phyloP scores from a whole-genome alignment of 345 rosid genomes.

The Murraya paniculata region DNA sequence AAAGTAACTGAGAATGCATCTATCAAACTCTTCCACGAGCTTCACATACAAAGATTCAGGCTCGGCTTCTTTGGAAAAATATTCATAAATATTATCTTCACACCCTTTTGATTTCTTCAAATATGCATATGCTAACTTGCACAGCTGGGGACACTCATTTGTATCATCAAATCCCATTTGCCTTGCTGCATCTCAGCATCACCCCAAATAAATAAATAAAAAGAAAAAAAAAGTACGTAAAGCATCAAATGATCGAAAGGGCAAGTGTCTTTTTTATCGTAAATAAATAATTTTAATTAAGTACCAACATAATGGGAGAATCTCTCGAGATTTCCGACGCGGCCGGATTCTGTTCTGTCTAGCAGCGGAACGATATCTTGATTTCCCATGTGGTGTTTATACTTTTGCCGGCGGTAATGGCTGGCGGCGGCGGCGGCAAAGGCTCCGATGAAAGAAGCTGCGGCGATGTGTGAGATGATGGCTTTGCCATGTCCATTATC shows the following conservation, averaged over 20 bases:
- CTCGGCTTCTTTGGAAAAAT: slow-evolving; percentile 46
- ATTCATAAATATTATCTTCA: slow-evolving; percentile 54
- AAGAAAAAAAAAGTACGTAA: not conserved
- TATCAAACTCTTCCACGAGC: slow-evolving; percentile 74
- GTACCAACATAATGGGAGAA: slow-evolving; percentile 83
- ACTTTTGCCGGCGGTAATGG: slow-evolving; percentile 21
- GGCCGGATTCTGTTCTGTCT: slow-evolving; percentile 52
- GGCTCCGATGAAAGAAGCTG: slow-evolving; percentile 32
- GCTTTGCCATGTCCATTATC: slow-evolving; percentile 22
- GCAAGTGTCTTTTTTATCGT: not conserved
- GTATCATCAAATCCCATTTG: slow-evolving; percentile 78
- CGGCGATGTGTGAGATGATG: slow-evolving; percentile 19
- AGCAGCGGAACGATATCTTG: slow-evolving; percentile 39
- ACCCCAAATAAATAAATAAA: not conserved
- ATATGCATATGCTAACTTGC: slow-evolving; percentile 64
- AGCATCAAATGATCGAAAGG: not conserved
- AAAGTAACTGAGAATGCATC: slow-evolving; percentile 77
- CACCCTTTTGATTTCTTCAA: slow-evolving; percentile 51
- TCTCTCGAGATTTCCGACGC: slow-evolving; percentile 56
- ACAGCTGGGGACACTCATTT: slow-evolving; percentile 60
- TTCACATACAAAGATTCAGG: slow-evolving; percentile 54
- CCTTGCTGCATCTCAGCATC: slow-evolving; percentile 61
- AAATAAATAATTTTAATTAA: not conserved
- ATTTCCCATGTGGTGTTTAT: slow-evolving; percentile 8
- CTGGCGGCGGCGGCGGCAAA: slow-evolving; percentile 19